Percentiles rank a stretch among this genome's conserved stretches.
phyloP scores from a whole-genome alignment of 2,329 filamentous ascomycete genomes.

The Neodidymelliopsis sp. region DNA sequence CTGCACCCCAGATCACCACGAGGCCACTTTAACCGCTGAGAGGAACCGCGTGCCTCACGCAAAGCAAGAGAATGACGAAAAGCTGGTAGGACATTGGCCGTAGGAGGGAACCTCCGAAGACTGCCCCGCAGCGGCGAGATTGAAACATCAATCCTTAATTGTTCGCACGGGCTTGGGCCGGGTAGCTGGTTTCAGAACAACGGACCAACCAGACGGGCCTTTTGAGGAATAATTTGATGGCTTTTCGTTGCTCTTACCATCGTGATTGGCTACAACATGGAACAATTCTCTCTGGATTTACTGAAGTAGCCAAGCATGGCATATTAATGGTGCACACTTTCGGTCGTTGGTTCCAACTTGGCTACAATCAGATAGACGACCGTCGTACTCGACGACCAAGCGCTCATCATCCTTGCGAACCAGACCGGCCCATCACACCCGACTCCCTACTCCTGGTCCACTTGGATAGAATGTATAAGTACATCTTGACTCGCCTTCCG shows the following conservation, averaged over 20 bases:
- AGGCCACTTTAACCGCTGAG: constrained; percentile 9
- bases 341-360: constrained; percentile 25
- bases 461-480: constrained; percentile 27
- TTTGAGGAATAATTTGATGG: background rate
- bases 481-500: constrained; percentile 18
- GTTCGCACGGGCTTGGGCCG: constrained; percentile 25
- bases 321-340: constrained; percentile 26
- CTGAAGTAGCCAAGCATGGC: constrained; percentile 24
- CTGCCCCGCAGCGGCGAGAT: constrained; percentile 32
- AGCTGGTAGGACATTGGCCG: constrained; percentile 17
- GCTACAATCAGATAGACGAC: constrained; percentile 25
- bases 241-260: background rate
- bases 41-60: constrained; percentile 6
- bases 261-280: constrained; percentile 6
- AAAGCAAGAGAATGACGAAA: constrained; percentile 13
- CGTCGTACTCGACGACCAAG: constrained; percentile 20
- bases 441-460: constrained; percentile 12
- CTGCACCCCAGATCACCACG: background rate
- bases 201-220: constrained; percentile 22
- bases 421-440: constrained; percentile 12
- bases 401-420: constrained; percentile 19
- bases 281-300: constrained; percentile 3
- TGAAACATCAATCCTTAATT: constrained; percentile 33
- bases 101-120: constrained; percentile 14
- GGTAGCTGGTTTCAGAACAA: constrained; percentile 29